phyloP scores from a whole-genome alignment of 257 asterid species.

The Gardenia jasminoides region DNA sequence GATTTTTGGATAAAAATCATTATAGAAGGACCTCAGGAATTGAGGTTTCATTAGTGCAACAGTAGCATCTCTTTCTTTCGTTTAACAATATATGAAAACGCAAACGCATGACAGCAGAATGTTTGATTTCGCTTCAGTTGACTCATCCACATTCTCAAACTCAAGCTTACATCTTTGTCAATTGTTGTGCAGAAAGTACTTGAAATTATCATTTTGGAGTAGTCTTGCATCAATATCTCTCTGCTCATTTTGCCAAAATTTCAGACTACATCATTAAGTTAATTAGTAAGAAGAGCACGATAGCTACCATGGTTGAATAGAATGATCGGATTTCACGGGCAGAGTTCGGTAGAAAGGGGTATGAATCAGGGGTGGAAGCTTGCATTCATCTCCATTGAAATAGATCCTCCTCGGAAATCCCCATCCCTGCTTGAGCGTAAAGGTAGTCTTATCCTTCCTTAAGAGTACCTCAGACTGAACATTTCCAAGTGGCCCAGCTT shows the following conservation, averaged over 20 bases:
- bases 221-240: neutral
- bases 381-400: constrained; percentile 75
- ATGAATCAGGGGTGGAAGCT: constrained; percentile 66
- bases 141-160: neutral
- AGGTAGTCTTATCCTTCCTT: constrained; percentile 64
- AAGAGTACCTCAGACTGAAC: constrained; percentile 77
- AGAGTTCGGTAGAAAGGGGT: constrained; percentile 53
- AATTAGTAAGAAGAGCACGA: constrained; percentile 18
- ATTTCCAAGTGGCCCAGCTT: constrained; percentile 75
- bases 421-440: constrained; percentile 85
- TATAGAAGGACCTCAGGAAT: neutral
- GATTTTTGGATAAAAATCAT: neutral
- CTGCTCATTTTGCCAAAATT: neutral
- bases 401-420: constrained; percentile 62
- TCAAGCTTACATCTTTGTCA: neutral
- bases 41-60: neutral
- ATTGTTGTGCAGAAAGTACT: neutral
- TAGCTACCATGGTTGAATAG: constrained; percentile 24
- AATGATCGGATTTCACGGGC: constrained; percentile 22
- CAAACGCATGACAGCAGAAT: neutral
- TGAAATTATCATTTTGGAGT: neutral
- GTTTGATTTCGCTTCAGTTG: too few relatives aligned
- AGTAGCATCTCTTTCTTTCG: neutral
- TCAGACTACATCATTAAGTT: neutral
- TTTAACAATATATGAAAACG: neutral